Percentiles rank a stretch among this genome's conserved stretches.
phyloP scores from a whole-genome alignment of 495 filamentous ascomycete genomes.

The Daldinia bambusicola region DNA sequence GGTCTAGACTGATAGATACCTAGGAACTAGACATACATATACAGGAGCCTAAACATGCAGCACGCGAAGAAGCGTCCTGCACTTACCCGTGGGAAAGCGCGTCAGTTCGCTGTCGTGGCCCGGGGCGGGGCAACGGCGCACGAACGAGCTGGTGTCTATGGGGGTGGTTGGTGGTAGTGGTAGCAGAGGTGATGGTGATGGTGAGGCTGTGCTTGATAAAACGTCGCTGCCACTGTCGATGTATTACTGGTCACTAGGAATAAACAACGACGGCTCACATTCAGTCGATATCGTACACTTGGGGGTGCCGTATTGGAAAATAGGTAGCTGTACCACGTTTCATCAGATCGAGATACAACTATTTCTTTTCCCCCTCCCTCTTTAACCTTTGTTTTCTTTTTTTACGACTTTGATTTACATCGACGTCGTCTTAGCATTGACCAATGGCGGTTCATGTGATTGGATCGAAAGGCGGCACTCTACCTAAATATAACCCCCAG shows the following conservation, averaged over 20 bases:
- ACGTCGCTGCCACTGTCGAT: slow-evolving; percentile 9
- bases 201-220: slow-evolving; percentile 29
- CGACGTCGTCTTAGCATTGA: slow-evolving; percentile 2
- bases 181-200: neutral
- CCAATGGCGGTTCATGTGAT: neutral
- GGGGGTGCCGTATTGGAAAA: neutral
- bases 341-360: slow-evolving; percentile 5
- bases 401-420: slow-evolving; percentile 2
- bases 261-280: slow-evolving; percentile 13
- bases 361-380: neutral
- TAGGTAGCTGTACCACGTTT: slow-evolving; percentile 7
- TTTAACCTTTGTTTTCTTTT: neutral
- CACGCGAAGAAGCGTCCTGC: neutral
- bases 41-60: slow-evolving; percentile 14
- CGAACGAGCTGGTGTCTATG: slow-evolving; percentile 19
- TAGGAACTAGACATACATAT: neutral
- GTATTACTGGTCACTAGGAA: slow-evolving; percentile 2
- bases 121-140: slow-evolving; percentile 25
- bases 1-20: slow-evolving; percentile 17
- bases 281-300: slow-evolving; percentile 9
- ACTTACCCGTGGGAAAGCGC: slow-evolving; percentile 26
- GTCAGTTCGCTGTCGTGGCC: slow-evolving; percentile 36
- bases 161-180: neutral
- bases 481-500: slow-evolving; percentile 40
- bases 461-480: neutral